Conservation (phyloP, 768 basidiomycete species). For the Galerina marginata region DNA sequence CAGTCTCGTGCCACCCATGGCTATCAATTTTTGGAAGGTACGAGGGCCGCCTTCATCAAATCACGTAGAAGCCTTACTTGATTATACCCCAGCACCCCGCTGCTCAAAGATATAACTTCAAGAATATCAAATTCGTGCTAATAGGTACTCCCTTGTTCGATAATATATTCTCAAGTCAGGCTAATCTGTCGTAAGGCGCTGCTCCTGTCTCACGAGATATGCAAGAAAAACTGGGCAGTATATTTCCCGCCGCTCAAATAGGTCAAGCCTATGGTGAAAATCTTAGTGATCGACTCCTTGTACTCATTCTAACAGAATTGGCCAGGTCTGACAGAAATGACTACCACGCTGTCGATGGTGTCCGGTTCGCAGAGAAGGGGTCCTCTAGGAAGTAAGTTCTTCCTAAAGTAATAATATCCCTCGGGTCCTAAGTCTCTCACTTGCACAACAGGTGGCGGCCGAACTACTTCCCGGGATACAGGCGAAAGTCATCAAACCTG, state of each 20-base stretch:
- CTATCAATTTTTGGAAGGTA: conserved; percentile 57
- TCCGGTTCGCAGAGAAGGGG: conserved; percentile 45
- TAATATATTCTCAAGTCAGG: neutral
- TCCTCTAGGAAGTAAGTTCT: conserved; percentile 40
- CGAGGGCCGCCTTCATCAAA: conserved; percentile 17
- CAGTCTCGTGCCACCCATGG: conserved; percentile 55
- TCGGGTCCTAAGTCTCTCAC: neutral
- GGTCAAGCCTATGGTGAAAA: conserved; percentile 66
- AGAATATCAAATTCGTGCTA: conserved; percentile 43
- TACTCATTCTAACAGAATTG: neutral
- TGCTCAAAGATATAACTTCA: conserved; percentile 47
- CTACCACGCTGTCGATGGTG: conserved; percentile 54
- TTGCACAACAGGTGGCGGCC: conserved; percentile 40
- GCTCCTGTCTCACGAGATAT: conserved; percentile 62
- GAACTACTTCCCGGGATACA: conserved; percentile 47
- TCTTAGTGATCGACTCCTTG: neutral
- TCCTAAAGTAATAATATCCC: conserved; percentile 11
- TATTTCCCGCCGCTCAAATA: conserved; percentile 56
- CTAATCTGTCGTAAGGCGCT: conserved; percentile 49
- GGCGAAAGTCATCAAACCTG: conserved; percentile 49
- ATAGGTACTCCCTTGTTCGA: conserved; percentile 40
- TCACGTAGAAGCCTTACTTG: neutral
- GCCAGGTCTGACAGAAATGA: conserved; percentile 40
- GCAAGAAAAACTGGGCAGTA: conserved; percentile 46
- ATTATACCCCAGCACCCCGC: conserved; percentile 45